Base-by-base conservation (phyloP, 768 basidiomycete species). In the Podaxis sp. region DNA sequence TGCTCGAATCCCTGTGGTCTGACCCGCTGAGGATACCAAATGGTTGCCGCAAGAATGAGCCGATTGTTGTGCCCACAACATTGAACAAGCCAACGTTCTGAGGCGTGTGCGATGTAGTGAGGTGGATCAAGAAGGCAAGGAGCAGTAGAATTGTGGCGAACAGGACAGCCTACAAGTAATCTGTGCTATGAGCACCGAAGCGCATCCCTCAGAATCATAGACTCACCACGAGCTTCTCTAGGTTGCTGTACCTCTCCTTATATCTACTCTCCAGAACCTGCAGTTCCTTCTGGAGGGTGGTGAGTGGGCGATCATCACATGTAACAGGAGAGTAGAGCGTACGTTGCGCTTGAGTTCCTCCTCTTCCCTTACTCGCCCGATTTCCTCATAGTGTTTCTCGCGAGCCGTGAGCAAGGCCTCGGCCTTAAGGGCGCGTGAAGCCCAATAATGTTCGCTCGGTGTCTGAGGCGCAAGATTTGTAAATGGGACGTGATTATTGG, bases 401-500 rank as follows among this genome's bases (percentile, higher is more conserved):
- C 78, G 78, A 26, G 82, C 82, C 0, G 78, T 73, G 2, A 91
- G 76, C 41, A 87, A 71, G 2, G 85, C 81, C 69, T 91, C 90
- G 0, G 89, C 89, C 2, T 82, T 79, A 24, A 88, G 66, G 2
- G 89, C 88, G 2, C 89, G 83, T 15, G 82, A 75, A 28, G 85
- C 86, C 90, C 90, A 91, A 68, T 89, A 88, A 64, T 83, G 84
- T 66, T 86, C 87, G 22, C 58, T 66, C 6, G 69, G 67, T 7
- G 72, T 73, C 48, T 71, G 58, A 1, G 73, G 70, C 10, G 70
- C 66, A 28, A 65, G 24, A 24, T 64, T 63, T 7, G 55, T 62
- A 48, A 62, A 62, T 12, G 41, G 44, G 15, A 62, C 30, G 12
- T 56, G 53, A 20, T 51, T 56, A 15, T 11, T 28, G 24, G 28